phyloP scores from a whole-genome alignment of 768 basidiomycete genomes.

The Leccinum rimulosum region DNA sequence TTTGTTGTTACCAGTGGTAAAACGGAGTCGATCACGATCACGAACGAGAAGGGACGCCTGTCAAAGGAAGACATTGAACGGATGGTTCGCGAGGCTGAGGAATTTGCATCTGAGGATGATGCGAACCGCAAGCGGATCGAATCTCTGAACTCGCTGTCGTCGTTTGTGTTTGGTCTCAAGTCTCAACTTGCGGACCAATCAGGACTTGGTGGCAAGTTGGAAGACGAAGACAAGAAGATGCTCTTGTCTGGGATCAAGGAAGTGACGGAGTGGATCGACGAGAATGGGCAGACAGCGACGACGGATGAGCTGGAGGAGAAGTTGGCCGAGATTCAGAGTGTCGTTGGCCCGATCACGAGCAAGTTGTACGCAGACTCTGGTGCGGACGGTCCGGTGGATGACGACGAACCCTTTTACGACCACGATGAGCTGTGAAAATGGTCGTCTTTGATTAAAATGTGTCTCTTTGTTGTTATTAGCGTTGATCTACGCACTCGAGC shows the following conservation, averaged over 20 bases:
- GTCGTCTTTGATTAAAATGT: constrained; percentile 4
- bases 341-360: constrained; percentile 82
- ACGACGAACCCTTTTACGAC: constrained; percentile 42
- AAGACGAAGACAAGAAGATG: constrained; percentile 79
- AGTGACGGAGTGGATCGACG: constrained; percentile 88
- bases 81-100: constrained; percentile 93
- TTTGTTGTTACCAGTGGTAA: constrained; percentile 53
- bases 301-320: constrained; percentile 94
- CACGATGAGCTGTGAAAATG: constrained; percentile 52
- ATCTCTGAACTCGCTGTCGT: constrained; percentile 76
- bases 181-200: constrained; percentile 82
- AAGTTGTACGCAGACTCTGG: constrained; percentile 64
- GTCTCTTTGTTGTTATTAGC: constrained; percentile 8
- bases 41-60: constrained; percentile 93
- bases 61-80: constrained; percentile 90
- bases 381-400: constrained; percentile 35
- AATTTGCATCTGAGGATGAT: constrained; percentile 80
- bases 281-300: constrained; percentile 69
- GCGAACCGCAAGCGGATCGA: constrained; percentile 81
- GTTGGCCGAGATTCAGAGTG: constrained; percentile 67
- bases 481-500: neutral
- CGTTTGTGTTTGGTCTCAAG: constrained; percentile 86
- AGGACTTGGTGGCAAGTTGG: constrained; percentile 87
- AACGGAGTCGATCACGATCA: constrained; percentile 88
- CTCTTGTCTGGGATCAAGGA: constrained; percentile 83